Evolutionary conservation across 2,329 filamentous ascomycete species (phyloP).

Genomic region (Myriosclerotinia scirpicola): DNA sequence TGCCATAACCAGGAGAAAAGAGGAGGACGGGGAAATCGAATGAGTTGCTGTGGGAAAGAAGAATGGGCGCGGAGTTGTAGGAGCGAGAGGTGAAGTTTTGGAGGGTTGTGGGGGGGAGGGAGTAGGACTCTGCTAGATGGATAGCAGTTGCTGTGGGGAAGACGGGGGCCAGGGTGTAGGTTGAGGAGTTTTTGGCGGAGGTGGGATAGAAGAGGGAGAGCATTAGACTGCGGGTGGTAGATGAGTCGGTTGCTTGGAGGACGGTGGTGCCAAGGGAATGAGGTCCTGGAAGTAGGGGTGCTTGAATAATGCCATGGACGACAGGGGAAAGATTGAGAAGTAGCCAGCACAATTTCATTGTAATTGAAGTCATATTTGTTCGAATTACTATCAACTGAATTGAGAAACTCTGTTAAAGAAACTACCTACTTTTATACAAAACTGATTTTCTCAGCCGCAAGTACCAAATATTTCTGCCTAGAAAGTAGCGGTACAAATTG

Average conservation of each 20-base stretch:
- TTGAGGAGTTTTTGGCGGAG: not conserved
- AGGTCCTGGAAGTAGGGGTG: conserved; percentile 10
- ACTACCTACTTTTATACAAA: not conserved
- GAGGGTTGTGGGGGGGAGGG: conserved; percentile 5
- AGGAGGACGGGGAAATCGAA: conserved; percentile 38
- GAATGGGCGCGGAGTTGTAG: conserved; percentile 8
- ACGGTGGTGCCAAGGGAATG: conserved; percentile 19
- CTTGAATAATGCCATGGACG: conserved; percentile 11
- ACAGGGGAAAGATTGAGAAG: not conserved
- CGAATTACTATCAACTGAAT: not conserved
- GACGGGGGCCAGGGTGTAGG: not conserved
- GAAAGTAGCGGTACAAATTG: not conserved
- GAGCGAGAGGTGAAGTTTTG: conserved; percentile 7
- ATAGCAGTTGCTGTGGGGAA: conserved; percentile 16
- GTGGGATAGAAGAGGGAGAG: conserved; percentile 24
- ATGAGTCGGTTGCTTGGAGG: conserved; percentile 14
- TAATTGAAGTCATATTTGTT: not conserved
- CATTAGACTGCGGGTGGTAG: conserved; percentile 21
- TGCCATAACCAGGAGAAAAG: conserved; percentile 40
- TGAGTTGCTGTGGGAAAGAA: not conserved
- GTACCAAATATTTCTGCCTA: conserved; percentile 2
- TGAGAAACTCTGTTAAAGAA: not conserved
- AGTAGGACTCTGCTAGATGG: conserved; percentile 15
- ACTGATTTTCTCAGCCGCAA: conserved; percentile 6
- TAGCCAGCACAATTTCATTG: conserved; percentile 12